Conservation (phyloP, 31 red algal species). For the Porphyra umbilicalis region DNA sequence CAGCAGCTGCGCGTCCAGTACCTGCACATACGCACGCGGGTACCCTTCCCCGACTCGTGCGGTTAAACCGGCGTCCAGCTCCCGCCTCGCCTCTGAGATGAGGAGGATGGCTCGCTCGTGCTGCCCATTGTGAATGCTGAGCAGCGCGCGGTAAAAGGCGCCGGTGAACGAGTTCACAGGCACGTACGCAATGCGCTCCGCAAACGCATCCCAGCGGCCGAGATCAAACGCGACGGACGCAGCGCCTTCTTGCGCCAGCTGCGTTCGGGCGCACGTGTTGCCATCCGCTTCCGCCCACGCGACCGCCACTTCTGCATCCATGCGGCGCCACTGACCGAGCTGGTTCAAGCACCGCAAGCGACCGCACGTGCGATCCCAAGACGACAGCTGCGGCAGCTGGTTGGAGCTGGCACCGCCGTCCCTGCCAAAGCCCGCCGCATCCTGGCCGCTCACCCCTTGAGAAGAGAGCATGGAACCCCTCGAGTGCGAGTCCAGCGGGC, state of each 20-base stretch:
- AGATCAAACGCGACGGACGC: conserved; percentile 82
- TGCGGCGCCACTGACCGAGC: conserved; percentile 56
- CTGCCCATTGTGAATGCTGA: conserved; percentile 44
- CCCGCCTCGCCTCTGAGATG: conserved; percentile 38
- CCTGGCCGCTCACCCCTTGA: neutral
- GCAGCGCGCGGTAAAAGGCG: conserved; percentile 65
- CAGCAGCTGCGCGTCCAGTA: conserved; percentile 78
- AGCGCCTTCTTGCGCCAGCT: conserved; percentile 36
- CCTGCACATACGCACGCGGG: conserved; percentile 80
- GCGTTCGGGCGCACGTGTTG: neutral
- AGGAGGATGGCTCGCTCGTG: conserved; percentile 22
- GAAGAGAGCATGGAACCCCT: neutral
- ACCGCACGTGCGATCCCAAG: conserved; percentile 28
- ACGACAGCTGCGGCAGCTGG: neutral
- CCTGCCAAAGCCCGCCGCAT: neutral
- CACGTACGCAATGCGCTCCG: conserved; percentile 54
- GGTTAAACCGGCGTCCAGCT: conserved; percentile 72
- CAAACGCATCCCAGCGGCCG: conserved; percentile 87
- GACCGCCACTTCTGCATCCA: conserved; percentile 31
- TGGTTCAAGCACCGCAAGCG: conserved; percentile 53
- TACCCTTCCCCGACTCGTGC: conserved; percentile 91
- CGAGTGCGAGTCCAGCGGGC: neutral
- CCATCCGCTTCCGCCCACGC: conserved; percentile 19
- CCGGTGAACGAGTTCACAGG: conserved; percentile 37
- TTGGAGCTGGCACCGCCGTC: neutral